Evolutionary conservation across 768 basidiomycete genomes (phyloP), one percentile per base, ranked within the genome.

Genomic region (Collybia sp.): DNA sequence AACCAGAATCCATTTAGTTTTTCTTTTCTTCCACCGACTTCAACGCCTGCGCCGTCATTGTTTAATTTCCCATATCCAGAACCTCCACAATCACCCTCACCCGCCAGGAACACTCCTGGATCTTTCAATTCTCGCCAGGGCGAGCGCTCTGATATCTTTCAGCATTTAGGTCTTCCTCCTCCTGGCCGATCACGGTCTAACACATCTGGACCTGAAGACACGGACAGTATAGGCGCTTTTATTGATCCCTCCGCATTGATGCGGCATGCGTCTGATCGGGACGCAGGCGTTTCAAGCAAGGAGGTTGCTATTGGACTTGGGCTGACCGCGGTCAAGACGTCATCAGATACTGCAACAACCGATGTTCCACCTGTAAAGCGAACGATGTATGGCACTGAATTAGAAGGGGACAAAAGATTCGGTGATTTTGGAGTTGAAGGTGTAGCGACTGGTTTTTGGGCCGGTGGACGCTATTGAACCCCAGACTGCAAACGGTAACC

Each of bases 361-460:
- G 66, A 65, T 19, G 69, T 61, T 12, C 70, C 70, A 18, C 69
- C 73, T 3, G 71, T 75, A 52, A 79, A 76, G 57, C 76, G 81
- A 48, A 90, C 88, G 5, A 86, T 90, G 82, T 90, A 88, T 60
- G 88, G 88, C 6, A 90, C 88, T 0, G 88, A 90, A 63, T 65
- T 88, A 36, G 87, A 88, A n/a, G 70, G 69, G 30, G 87, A 90
- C 57, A 83, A 83, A n/a, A 78, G 88, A 42, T 91, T 91, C 58
- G 88, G 88, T 5, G 88, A 90, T 64, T 90, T 89, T 58, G 88
- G 88, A 33, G 71, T 87, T 18, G 83, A 87, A 57, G 83, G 87
- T 11, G 79, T 88, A 46, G 83, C 83, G n/a, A 76, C 75, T 40
- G 77, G 77, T 5, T 88, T 83, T 57, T 88, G 87, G 85, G 62